These are phyloP conservation scores for Fusarium aywerte DNA, from an alignment of 2,329 filamentous ascomycete genomes.

Conservation along the genomic window DNA sequence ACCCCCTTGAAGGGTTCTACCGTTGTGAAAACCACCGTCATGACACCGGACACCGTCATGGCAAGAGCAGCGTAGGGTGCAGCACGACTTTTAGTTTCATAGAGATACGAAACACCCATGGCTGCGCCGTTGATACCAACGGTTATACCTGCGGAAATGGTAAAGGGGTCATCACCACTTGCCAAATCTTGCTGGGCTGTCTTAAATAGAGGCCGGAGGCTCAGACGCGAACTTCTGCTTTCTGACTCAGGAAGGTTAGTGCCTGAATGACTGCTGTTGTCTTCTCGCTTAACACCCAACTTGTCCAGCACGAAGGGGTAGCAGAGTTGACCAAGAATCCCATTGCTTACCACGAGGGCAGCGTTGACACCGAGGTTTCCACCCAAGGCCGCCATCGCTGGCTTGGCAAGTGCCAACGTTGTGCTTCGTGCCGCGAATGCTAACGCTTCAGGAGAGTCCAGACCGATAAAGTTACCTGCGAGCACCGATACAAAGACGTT, in stretches of 20 bases:
- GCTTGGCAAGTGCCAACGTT: conserved; percentile 61
- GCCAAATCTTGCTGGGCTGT: conserved; percentile 23
- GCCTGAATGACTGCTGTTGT: neutral
- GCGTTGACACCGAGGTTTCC: conserved; percentile 62
- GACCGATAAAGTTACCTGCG: conserved; percentile 50
- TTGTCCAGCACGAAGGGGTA: conserved; percentile 52
- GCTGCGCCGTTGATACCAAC: conserved; percentile 69
- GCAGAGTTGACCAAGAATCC: conserved; percentile 57
- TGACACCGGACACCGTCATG: conserved; percentile 67
- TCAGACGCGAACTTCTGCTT: neutral
- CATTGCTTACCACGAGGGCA: conserved; percentile 62
- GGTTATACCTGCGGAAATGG: conserved; percentile 62
- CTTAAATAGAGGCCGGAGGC: conserved; percentile 6
- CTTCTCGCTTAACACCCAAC: conserved; percentile 42
- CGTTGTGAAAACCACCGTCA: conserved; percentile 65
- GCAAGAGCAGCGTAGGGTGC: conserved; percentile 67
- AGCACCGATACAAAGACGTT: conserved; percentile 59
- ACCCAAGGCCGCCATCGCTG: conserved; percentile 57
- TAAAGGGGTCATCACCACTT: conserved; percentile 49
- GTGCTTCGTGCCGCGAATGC: conserved; percentile 63
- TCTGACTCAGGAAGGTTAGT: neutral
- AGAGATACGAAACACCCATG: conserved; percentile 68
- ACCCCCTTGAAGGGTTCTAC: conserved; percentile 57
- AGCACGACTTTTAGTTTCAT: conserved; percentile 63
- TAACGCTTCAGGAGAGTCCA: conserved; percentile 52